Base-by-base conservation (phyloP, 208 protist genomes). In the Crithidia fasciculata region DNA sequence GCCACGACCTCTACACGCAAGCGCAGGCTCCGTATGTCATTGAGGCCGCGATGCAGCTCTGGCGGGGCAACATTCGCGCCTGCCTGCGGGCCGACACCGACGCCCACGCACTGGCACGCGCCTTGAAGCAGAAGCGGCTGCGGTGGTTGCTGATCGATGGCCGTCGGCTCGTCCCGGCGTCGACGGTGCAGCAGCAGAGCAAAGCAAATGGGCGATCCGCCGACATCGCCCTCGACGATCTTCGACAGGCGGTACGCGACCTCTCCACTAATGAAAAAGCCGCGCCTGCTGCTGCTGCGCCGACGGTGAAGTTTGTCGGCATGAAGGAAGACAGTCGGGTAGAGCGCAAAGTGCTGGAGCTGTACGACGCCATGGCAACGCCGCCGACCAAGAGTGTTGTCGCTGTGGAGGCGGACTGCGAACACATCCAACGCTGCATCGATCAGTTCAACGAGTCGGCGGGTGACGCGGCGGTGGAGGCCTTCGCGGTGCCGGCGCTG, bases 1-100 rank as follows among this genome's bases (percentile, higher is more conserved):
- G 83, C 19, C 76, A 87, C 36, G 82, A 90, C 40, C 63, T 86
- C 49, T 87, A 91, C 65, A 82, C 80, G 10, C 72, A 75, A 12
- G 62, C 73, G 55, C 81, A 86, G 18, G 67, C 83, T 10, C 54
- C 50, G 58, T 71, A 75, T 4, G 67, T 85, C 15, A 60, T 95
- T 15, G 76, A 85, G 67, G 81, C 80, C 8, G 84, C 83, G 37
- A 81, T 90, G n/a, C 76, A 69, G 53, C 66, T 92, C 55, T 95
- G 90, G 90, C 82, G 76, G 66, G 80, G 76, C 6, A 92, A 92
- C 72, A 84, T 91, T 13, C 78, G 84, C 0, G 87, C 87, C 5
- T 89, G 83, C 72, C 65, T 95, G 37, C 74, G 87, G 16, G 47
- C 64, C 6, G 77, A 90, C 55, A 76, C 69, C n/a, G 82, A 92